Base-by-base conservation (phyloP, 2,329 filamentous ascomycete species). In the Fonsecaea erecta region DNA sequence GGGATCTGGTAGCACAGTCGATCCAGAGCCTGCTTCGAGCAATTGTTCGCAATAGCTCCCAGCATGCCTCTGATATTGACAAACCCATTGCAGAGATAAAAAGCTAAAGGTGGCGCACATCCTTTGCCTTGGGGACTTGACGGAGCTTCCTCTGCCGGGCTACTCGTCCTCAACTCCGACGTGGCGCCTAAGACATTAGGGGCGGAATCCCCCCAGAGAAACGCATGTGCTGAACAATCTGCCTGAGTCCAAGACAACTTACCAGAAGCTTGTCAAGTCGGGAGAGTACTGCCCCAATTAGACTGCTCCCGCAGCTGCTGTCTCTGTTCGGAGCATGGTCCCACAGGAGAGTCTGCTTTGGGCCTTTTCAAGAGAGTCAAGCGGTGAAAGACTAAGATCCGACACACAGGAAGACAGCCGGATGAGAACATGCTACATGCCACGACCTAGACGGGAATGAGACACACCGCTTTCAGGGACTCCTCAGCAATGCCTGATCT, bases 11-110 rank as follows among this genome's bases (percentile, higher is more conserved):
- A 83, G 52, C 77, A 79, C 51, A 76, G 72, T 65, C 77, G 80
- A 12, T 74, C 76, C 21, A 77, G 65, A 40, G 76, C 73, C 40
- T 73, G 73, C 40, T 78, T 75, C 0, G 80, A 80, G 35, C 73
- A 76, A 52, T 83, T 81, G 16, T 80, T 78, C 9, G 79, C 77
- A 0, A 79, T 75, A 0, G 80, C 77, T 2, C 83, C 82, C 43
- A 84, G 70, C 30, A 83, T 79, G 62, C 76, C 79, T 8, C 82
- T 82, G 35, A 83, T 76, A 61, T 80, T 82, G 12, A 83, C 81
- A 37, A 56, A 14, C 3, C 16, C 54, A 35, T 26, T 43, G 37
- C 28, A 48, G 21, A 26, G 56, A 34, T 28, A 59, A 59, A 43
- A 59, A 48, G 56, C 43, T 59, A 35, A 37, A 59, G 28, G 37